Evolutionary conservation across 2,329 filamentous ascomycete species (phyloP).

Genomic region (Metarhizium sp.): DNA sequence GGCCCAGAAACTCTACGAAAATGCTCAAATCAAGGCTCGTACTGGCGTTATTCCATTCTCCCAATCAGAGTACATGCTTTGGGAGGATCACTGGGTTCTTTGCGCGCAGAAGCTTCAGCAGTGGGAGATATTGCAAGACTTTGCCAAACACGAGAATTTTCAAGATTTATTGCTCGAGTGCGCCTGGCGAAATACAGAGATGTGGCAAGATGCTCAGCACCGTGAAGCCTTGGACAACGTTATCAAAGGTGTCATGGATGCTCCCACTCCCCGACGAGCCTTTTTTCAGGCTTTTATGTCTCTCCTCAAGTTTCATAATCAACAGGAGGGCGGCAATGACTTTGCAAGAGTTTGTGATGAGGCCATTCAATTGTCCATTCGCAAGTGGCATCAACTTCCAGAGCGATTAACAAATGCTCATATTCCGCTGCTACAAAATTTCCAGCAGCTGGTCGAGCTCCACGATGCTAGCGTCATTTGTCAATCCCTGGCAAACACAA

Average conservation of each 20-base stretch:
- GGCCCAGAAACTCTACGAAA: constrained; percentile 92
- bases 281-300: constrained; percentile 99
- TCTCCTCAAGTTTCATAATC: constrained; percentile 85
- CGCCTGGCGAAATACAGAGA: constrained; percentile 90
- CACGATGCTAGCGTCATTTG: constrained; percentile 98
- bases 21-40: constrained; percentile 91
- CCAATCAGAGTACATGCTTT: constrained; percentile 94
- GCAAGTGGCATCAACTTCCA: constrained; percentile 98
- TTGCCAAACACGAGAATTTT: constrained; percentile 97
- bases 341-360: constrained; percentile 92
- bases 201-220: constrained; percentile 81
- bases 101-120: constrained; percentile 98
- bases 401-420: constrained; percentile 89
- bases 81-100: constrained; percentile 98
- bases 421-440: constrained; percentile 89
- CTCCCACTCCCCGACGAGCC: constrained; percentile 81
- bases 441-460: constrained; percentile 93
- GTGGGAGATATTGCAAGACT: constrained; percentile 96
- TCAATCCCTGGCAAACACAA: constrained; percentile 79
- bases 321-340: constrained; percentile 68
- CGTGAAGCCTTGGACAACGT: constrained; percentile 85
- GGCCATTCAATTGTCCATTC: constrained; percentile 90
- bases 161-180: constrained; percentile 93
- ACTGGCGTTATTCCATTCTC: constrained; percentile 96
- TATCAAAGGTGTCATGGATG: constrained; percentile 96